Base-by-base conservation (phyloP, 2,329 filamentous ascomycete genomes). In the Cordyceps fumosorosea region DNA sequence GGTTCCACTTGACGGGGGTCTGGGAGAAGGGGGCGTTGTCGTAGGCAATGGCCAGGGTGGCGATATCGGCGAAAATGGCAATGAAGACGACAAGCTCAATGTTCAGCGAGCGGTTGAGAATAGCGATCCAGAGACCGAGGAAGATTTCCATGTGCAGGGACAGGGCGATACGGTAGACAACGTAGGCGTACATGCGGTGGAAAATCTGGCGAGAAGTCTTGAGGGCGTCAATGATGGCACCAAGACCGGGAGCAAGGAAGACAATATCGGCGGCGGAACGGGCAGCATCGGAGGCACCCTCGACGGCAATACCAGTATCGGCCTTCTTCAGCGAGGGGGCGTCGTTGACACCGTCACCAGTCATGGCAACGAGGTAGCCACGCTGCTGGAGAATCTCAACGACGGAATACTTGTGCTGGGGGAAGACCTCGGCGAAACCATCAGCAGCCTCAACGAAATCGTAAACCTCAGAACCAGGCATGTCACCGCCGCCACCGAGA, bases 121-220 rank as follows among this genome's bases (percentile, higher is more conserved):
- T 93, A 69, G 89, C 89, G 69, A 96, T 95, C 91, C 91, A 96
- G 64, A 96, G 85, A 74, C 91, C 91, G 56, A 96, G 84, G 83
- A 92, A 96, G 74, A 96, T 90, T 79, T 95, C 91, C 72, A 96
- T 83, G 75, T 96, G 92, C 67, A 96, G 86, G 18, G 91, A 96
- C 71, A 96, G 80, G 55, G 92, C 91, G 72, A 96, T 96, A 84
- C 92, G 90, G 81, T 96, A 96, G 71, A 96, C 89, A 67, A 96
- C 90, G 80, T 96, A 96, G 64, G 91, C 89, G 79, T 96, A 95
- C 91, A 96, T 96, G 71, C 92, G 90, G 80, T 96, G 91, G 83
- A 96, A 96, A 76, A 96, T 96, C 76, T 96, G 91, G 71, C 92
- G 90, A 37, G 91, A 93, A 67, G 90, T 96, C 81, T 96, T 96